Conservation (phyloP, 805 yeast genomes). For the Scheffersomyces lignosus region DNA sequence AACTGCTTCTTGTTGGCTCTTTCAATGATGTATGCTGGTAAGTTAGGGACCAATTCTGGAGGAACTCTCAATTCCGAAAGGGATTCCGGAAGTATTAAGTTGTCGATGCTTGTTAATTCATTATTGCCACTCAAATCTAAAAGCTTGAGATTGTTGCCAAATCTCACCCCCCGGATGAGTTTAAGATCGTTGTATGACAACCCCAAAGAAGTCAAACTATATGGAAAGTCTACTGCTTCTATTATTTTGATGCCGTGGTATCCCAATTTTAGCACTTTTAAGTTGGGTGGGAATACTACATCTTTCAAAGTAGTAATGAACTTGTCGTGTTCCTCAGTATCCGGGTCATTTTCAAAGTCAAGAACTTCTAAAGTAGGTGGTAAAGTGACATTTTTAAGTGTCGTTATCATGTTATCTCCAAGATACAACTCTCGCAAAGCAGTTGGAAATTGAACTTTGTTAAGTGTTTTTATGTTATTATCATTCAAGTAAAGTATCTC, state of each 20-base stretch:
- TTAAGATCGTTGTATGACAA: slow-evolving; percentile 41
- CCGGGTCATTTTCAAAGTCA: slow-evolving; percentile 44
- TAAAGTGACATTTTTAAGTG: slow-evolving; percentile 43
- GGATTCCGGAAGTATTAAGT: slow-evolving; percentile 36
- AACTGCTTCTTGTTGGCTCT: slow-evolving; percentile 39
- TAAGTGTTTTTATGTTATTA: slow-evolving; percentile 45
- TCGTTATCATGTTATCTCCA: slow-evolving; percentile 45
- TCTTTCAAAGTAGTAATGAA: slow-evolving; percentile 42
- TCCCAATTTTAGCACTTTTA: slow-evolving; percentile 36
- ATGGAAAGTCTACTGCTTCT: slow-evolving; percentile 42
- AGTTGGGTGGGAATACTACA: slow-evolving; percentile 35
- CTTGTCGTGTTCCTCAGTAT: slow-evolving; percentile 41
- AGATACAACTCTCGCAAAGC: slow-evolving; percentile 34
- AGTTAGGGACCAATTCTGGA: slow-evolving; percentile 30
- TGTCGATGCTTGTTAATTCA: slow-evolving; percentile 38
- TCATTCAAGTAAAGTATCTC: slow-evolving; percentile 36
- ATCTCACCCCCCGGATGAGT: slow-evolving; percentile 35
- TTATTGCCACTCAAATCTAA: slow-evolving; percentile 44
- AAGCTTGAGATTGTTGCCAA: slow-evolving; percentile 32
- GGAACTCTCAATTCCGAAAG: slow-evolving; percentile 38
- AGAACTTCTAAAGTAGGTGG: slow-evolving; percentile 39
- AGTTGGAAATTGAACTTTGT: slow-evolving; percentile 41
- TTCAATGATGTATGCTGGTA: slow-evolving; percentile 39
- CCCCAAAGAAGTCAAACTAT: slow-evolving; percentile 28
- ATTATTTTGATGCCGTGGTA: slow-evolving; percentile 40